Conservation (phyloP, 208 protist species). For the Borovskyia barvae region DNA sequence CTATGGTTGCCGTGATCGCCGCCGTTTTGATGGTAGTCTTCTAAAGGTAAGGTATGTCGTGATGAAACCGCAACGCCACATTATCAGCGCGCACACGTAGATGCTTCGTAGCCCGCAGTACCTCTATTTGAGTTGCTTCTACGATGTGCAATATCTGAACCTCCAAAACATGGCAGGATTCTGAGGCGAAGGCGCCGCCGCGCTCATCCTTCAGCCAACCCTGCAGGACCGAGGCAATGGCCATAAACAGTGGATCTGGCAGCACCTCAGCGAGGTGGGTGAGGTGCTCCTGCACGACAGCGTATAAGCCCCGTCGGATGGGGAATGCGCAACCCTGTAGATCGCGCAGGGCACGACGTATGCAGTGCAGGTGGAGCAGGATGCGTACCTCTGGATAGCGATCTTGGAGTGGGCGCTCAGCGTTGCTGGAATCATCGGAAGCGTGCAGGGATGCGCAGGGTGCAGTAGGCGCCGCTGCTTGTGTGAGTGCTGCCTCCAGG, state of each 20-base stretch:
- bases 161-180: slow-evolving; percentile 25
- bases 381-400: slow-evolving; percentile 63
- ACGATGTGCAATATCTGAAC: slow-evolving; percentile 44
- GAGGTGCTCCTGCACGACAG: slow-evolving; percentile 25
- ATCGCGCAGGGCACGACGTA: slow-evolving; percentile 50
- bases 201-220: background rate
- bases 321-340: slow-evolving; percentile 38
- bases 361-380: slow-evolving; percentile 36
- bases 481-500: slow-evolving; percentile 20
- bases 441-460: background rate
- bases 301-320: slow-evolving; percentile 21
- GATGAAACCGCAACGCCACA: slow-evolving; percentile 44
- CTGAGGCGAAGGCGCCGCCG: slow-evolving; percentile 1
- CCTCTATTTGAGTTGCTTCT: slow-evolving; percentile 38
- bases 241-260: slow-evolving; percentile 66
- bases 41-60: slow-evolving; percentile 33
- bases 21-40: background rate
- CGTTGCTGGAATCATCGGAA: background rate
- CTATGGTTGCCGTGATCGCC: no score
- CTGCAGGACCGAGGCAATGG: slow-evolving; percentile 35
- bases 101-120: slow-evolving; percentile 37
- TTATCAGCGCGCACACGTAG: slow-evolving; percentile 34
- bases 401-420: no score
- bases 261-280: slow-evolving; percentile 31
- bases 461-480: background rate